Base-by-base conservation (phyloP, 768 basidiomycete species). In the Tricholoma terreum region DNA sequence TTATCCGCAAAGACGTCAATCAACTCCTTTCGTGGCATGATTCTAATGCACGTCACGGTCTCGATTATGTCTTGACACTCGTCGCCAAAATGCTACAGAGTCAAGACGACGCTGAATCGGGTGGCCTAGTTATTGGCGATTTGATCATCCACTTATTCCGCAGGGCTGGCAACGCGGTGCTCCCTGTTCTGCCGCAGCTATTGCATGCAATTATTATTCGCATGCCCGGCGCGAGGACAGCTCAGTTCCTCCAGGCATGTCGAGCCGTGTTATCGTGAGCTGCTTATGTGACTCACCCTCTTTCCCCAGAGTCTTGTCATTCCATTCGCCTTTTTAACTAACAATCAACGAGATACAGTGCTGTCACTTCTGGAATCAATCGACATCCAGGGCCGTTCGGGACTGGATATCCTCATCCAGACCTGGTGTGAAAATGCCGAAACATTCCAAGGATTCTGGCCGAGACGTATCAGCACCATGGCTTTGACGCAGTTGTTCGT, bases 391-490 rank as follows among this genome's bases (percentile, higher is more conserved):
- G 84, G 80, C 19, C 80, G 84, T 27, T 79, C 81, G 0, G 92
- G 84, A 0, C 80, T 98, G n/a, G 87, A 94, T 58, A 81, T 98
- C 48, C 78, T 99, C n/a, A 80, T 98, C 24, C 83, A 87, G 55
- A 87, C 90, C 0, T 98, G 95, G 96, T 92, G 90, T 66, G 96
- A 99, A 69, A 95, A 94, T 64, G 87, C 89, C 11, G 90, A 93
- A 71, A 92, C 89, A 4, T 91, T 98, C 80, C 92, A 94, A 67
- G 95, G 97, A 30, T 93, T 88, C 71, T 98, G 96, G 95, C 87
- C 92, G 9, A 84, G 86, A 4, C 84, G 92, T 31, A 81, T 96
- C 64, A 94, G 92, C 70, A 87, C 84, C 36, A 74, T 98, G 54
- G 95, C 89, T 1, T 74, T 99, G 50, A 83, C 83, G 27, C 83